Evolutionary conservation across 192 early-diverging fungal species (phyloP).

Genomic region (Rhizoclosmatium globosum): DNA sequence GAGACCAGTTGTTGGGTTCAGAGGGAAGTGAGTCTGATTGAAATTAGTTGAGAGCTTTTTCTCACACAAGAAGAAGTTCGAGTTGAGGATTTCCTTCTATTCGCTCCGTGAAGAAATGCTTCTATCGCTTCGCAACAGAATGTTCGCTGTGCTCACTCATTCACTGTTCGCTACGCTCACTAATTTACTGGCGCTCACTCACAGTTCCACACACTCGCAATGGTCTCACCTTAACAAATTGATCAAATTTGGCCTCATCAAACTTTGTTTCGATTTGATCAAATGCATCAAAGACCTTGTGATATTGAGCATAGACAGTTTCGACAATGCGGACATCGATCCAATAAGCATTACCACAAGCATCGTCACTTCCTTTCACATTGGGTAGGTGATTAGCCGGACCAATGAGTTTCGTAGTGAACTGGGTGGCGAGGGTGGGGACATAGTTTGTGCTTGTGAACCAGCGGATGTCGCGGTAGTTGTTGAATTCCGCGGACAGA

Average conservation of each 20-base stretch:
- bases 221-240: neutral
- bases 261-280: neutral
- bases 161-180: no score
- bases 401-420: neutral
- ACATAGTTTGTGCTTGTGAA: constrained; percentile 20
- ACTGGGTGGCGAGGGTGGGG: constrained; percentile 24
- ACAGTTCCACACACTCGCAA: no score
- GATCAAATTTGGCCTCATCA: neutral
- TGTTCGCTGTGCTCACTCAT: no score
- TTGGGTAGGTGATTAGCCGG: neutral
- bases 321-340: constrained; percentile 23
- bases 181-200: no score
- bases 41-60: no score
- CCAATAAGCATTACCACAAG: constrained; percentile 36
- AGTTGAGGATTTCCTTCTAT: no score
- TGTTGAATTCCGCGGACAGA: constrained; percentile 20
- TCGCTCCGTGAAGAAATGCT: no score
- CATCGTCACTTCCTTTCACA: constrained; percentile 18
- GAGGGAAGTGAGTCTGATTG: neutral
- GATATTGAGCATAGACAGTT: neutral
- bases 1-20: neutral
- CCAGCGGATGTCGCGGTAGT: constrained; percentile 28
- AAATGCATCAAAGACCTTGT: constrained; percentile 8
- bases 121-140: no score
- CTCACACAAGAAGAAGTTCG: no score